Conservation (phyloP, 2,329 filamentous ascomycete species). For the Pseudogymnoascus sp. region DNA sequence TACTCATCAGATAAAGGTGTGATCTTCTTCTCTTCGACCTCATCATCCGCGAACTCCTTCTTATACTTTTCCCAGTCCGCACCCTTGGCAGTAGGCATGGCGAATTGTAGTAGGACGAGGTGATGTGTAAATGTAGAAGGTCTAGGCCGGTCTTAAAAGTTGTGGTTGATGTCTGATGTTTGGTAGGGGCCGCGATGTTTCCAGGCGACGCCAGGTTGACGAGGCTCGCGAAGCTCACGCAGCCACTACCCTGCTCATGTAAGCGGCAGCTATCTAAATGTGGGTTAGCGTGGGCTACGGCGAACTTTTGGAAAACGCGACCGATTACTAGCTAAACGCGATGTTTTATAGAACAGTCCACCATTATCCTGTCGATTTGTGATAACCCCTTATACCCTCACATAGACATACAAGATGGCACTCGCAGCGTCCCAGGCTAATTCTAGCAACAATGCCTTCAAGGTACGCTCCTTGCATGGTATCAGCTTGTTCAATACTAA, state of each 20-base stretch:
- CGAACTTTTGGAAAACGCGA: constrained; percentile 19
- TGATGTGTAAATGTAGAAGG: background rate
- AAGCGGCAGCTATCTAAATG: constrained; percentile 14
- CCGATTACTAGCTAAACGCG: constrained; percentile 19
- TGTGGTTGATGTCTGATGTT: constrained; percentile 9
- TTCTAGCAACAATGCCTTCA: constrained; percentile 58
- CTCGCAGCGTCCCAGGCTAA: constrained; percentile 28
- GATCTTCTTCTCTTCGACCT: constrained; percentile 99
- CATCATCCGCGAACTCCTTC: constrained; percentile 94
- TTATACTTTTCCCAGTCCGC: constrained; percentile 97
- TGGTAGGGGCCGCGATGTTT: background rate
- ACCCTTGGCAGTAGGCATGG: constrained; percentile 86
- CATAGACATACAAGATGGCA: constrained; percentile 37
- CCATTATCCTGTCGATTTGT: constrained; percentile 13
- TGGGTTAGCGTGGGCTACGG: constrained; percentile 16
- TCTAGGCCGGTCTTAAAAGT: constrained; percentile 3
- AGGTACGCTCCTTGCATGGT: constrained; percentile 35
- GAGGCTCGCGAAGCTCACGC: constrained; percentile 10
- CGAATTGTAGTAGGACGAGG: constrained; percentile 31
- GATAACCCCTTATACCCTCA: constrained; percentile 15
- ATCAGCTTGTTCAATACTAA: constrained; percentile 21
- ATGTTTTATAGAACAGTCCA: constrained; percentile 14
- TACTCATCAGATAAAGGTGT: constrained; percentile 94
- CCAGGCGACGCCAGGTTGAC: constrained; percentile 8
- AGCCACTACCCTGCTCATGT: constrained; percentile 6